These are phyloP conservation scores for Filobasidium floriforme DNA, from an alignment of 768 basidiomycete genomes.

Conservation along the genomic window DNA sequence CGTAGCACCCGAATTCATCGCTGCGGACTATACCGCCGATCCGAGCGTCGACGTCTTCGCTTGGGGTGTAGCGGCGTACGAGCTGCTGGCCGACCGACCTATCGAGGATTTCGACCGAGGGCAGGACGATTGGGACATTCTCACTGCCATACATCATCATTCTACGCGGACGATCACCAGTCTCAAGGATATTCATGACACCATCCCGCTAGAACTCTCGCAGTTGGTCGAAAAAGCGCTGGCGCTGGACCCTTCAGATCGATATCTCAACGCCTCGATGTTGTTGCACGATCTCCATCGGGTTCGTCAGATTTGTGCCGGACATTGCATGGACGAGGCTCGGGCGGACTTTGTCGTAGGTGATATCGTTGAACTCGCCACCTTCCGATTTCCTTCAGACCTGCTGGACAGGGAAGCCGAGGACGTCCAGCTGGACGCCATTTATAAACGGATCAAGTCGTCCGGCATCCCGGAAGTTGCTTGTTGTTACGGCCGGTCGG, in stretches of 20 bases:
- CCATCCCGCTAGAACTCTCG: slow-evolving; percentile 22
- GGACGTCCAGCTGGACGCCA: slow-evolving; percentile 9
- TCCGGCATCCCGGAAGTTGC: slow-evolving; percentile 9
- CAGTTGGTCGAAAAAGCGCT: slow-evolving; percentile 37
- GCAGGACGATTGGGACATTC: slow-evolving; percentile 24
- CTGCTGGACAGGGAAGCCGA: slow-evolving; percentile 16
- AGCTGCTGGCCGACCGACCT: slow-evolving; percentile 29
- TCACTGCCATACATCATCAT: slow-evolving; percentile 33
- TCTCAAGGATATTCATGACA: slow-evolving; percentile 10
- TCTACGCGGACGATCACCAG: slow-evolving; percentile 16
- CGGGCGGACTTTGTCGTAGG: slow-evolving; percentile 19
- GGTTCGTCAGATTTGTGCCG: slow-evolving; percentile 26
- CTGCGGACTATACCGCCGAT: slow-evolving; percentile 13
- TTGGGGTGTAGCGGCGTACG: slow-evolving; percentile 35
- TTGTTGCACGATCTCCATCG: slow-evolving; percentile 34
- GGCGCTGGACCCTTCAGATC: slow-evolving; percentile 28
- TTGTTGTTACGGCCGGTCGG: slow-evolving; percentile 17
- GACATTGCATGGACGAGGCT: slow-evolving; percentile 2
- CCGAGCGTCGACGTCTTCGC: slow-evolving; percentile 31
- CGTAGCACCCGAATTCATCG: slow-evolving; percentile 31
- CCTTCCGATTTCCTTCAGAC: slow-evolving; percentile 7
- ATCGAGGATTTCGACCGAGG: slow-evolving; percentile 24
- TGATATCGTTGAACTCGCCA: slow-evolving; percentile 10
- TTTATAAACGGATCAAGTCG: slow-evolving; percentile 11
- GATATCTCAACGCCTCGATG: slow-evolving; percentile 30